Evolutionary conservation across 106 monocot genomes (phyloP), one percentile per base, ranked within the genome.

Genomic region (Acorus gramineus): DNA sequence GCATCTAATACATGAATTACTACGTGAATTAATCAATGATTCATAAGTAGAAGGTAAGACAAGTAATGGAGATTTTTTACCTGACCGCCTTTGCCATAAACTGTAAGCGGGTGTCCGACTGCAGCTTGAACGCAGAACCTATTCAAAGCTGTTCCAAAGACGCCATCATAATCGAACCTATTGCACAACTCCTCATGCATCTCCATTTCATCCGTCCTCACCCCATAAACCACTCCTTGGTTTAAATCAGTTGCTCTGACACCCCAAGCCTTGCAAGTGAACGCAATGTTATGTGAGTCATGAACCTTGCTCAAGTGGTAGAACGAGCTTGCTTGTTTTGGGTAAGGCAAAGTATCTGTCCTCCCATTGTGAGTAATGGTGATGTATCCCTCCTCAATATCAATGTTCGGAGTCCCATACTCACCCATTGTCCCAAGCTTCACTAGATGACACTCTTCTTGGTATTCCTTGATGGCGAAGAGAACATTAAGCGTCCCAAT

Each of bases 341-440:
- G 90, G 53, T 95, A 95, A 42, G 90, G 95, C 78, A 95, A 75
- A n/a, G 95, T 95, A 69, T 95, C 95, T 2, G 90, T 95, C 65
- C 95, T 84, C 57, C 95, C 95, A 66, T 95, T 95, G 65, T 95
- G 95, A 45, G 79, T 90, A n/a, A 95, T 85, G 10, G 95, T 95
- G 52, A 95, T 87, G 63, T 78, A 95, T 43, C 95, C 95, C 63
- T 95, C 95, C 62, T 95, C 95, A 12, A 95, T 95, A 60, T 95
- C 95, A 69, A 95, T 95, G 68, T 95, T 95, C 50, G 95, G 90
- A 43, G 95, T 95, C 48, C 95, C 95, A 74, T 95, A 95, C 72
- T 95, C 95, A 42, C 95, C 95, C 95, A 95, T 95, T 4, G 95
- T 90, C 50, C 95, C 95, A 70, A 95, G 90, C 73, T 95, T 95